Base-by-base conservation (phyloP, 805 yeast genomes). In the Candida montana region DNA sequence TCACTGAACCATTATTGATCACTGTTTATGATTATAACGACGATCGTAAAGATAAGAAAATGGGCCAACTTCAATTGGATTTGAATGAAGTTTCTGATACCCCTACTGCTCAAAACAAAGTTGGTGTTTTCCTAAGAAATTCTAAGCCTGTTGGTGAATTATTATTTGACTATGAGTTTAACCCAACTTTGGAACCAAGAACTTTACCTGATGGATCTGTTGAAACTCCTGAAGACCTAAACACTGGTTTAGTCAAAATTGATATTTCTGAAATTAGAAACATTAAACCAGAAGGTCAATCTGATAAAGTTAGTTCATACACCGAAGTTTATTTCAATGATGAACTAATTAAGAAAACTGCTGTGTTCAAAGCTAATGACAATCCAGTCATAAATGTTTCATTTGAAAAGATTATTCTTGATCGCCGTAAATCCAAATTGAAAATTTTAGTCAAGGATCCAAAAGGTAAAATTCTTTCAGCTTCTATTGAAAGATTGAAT, bases 171-270 rank as follows among this genome's bases (percentile, higher is more conserved):
- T 70, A 85, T 52, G 77, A 78, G 48, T 85, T 74, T 67, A 79
- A 80, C 72, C 93, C 95, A 31, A 81, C 93, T 12, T 65, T 88
- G 46, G 67, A 66, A 44, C 58, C 65, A 70, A 77, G 64, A 70
- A 77, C 43, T 62, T 69, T 51, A 66, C 75, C 86, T 3, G 96
- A 88, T 62, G 96, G 96, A 38, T 81, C 90, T 3, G 70, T 75
- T 40, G 81, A 79, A 50, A 88, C 95, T 36, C 85, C 95, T 35
- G 96, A 96, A 34, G 96, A 88, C 50, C 76, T 87, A 59, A 91
- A 91, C 65, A 88, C 97, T 13, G 99, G 99, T 72, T 81, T 95
- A 53, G 78, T 83, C 17, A 73, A 80, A 54, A 65, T 91, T 51
- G 83, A 80, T 45, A 63, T 86, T 36, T 57, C 68, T 24, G 84